phyloP scores from a whole-genome alignment of 495 filamentous ascomycete species.

The Penicillium robsamsonii region DNA sequence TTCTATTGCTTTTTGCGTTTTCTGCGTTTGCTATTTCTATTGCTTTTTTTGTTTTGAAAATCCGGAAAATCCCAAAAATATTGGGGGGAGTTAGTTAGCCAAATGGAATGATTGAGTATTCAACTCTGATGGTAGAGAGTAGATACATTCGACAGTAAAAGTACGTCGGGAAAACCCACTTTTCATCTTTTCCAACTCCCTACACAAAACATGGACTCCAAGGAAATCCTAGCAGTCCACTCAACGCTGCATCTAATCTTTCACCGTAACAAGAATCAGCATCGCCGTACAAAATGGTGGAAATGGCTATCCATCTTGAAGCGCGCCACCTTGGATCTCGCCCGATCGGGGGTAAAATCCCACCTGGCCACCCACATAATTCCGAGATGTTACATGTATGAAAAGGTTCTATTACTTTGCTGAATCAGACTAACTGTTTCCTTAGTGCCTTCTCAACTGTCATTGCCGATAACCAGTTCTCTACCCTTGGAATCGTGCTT shows the following conservation, averaged over 20 bases:
- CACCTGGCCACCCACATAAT: constrained; percentile 36
- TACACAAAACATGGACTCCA: constrained; percentile 28
- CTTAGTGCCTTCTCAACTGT: constrained; percentile 66
- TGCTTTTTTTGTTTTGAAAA: background rate
- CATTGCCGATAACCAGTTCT: constrained; percentile 68
- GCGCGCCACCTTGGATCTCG: constrained; percentile 56
- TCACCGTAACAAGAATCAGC: constrained; percentile 83
- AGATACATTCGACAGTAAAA: too few species aligned
- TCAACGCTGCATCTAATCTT: constrained; percentile 59
- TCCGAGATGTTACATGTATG: constrained; percentile 48
- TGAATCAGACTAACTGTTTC: constrained; percentile 6
- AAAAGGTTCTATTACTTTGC: background rate
- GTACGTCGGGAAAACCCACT: background rate
- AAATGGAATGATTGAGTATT: background rate
- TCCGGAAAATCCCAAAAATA: constrained; percentile 1
- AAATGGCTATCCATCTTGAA: constrained; percentile 63
- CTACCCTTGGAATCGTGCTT: constrained; percentile 75
- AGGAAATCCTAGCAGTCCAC: constrained; percentile 32
- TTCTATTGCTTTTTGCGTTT: background rate
- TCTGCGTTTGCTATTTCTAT: background rate
- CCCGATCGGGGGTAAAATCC: background rate
- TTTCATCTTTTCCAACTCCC: constrained; percentile 8
- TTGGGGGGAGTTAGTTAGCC: background rate
- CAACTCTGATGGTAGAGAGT: too few species aligned
- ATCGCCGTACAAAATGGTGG: constrained; percentile 71